phyloP scores from a whole-genome alignment of 164 flowering plant genomes.

The Piper betle region DNA sequence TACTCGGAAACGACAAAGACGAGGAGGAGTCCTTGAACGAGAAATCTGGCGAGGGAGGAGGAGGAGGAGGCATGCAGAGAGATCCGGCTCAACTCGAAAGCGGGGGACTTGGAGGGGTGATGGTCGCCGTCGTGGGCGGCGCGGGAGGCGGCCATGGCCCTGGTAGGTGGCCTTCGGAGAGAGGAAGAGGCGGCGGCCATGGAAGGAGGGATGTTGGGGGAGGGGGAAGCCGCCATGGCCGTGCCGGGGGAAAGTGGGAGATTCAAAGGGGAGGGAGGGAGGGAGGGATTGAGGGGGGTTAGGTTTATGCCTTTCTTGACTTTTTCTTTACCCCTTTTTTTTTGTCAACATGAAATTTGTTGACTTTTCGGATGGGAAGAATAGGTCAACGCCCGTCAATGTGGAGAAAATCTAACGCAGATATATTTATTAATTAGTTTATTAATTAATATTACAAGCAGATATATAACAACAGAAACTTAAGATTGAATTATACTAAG shows the following conservation, averaged over 20 bases:
- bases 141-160: not conserved
- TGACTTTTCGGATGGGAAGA: too few relatives aligned
- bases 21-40: not conserved
- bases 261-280: too few relatives aligned
- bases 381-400: too few relatives aligned
- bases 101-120: not conserved
- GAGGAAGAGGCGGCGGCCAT: not conserved
- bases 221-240: not conserved
- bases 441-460: too few relatives aligned
- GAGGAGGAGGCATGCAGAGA: not conserved
- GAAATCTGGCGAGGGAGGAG: not conserved
- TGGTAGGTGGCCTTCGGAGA: not conserved
- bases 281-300: too few relatives aligned
- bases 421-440: too few relatives aligned
- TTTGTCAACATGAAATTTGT: too few relatives aligned
- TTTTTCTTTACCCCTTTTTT: too few relatives aligned
- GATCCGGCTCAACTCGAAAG: not conserved
- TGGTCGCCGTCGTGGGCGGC: not conserved
- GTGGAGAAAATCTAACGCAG: too few relatives aligned
- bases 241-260: not conserved
- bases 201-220: not conserved
- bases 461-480: too few relatives aligned
- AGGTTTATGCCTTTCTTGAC: too few relatives aligned
- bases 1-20: not conserved
- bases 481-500: too few relatives aligned